Conservation (phyloP, 441 rosid genomes). For the Pelargonium citronellum region DNA sequence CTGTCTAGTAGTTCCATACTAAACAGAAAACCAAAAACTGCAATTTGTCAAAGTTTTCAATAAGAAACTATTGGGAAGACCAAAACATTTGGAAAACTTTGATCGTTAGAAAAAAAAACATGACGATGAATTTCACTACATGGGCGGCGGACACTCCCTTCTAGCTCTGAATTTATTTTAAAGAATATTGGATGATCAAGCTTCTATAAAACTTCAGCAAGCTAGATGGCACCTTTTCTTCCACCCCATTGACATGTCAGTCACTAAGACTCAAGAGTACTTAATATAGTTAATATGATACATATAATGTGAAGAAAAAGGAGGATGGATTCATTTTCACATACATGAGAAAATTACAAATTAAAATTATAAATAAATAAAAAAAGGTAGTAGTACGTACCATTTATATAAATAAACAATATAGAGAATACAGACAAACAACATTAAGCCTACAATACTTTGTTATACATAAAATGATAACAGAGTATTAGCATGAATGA, state of each 20-base stretch:
- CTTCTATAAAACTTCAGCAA: neutral
- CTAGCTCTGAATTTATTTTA: neutral
- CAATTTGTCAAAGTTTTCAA: too few species aligned
- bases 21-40: too few species aligned
- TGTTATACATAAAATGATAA: slow-evolving; percentile 3
- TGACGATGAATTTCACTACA: neutral
- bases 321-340: too few species aligned
- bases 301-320: too few species aligned
- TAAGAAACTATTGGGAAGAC: neutral
- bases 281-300: too few species aligned
- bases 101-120: neutral
- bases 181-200: neutral
- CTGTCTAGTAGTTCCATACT: too few species aligned
- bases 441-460: neutral
- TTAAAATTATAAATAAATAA: neutral
- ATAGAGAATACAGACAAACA: neutral
- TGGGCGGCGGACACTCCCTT: neutral
- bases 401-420: neutral
- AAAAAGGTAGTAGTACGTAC: neutral
- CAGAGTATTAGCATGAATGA: slow-evolving; percentile 4
- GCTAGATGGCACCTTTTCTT: slow-evolving; percentile 6
- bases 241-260: neutral
- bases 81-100: neutral
- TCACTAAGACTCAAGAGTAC: neutral
- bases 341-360: too few species aligned